These are phyloP conservation scores for Centrapalus pauciflorus DNA, from an alignment of 129 eudicot genomes.

Conservation along the genomic window DNA sequence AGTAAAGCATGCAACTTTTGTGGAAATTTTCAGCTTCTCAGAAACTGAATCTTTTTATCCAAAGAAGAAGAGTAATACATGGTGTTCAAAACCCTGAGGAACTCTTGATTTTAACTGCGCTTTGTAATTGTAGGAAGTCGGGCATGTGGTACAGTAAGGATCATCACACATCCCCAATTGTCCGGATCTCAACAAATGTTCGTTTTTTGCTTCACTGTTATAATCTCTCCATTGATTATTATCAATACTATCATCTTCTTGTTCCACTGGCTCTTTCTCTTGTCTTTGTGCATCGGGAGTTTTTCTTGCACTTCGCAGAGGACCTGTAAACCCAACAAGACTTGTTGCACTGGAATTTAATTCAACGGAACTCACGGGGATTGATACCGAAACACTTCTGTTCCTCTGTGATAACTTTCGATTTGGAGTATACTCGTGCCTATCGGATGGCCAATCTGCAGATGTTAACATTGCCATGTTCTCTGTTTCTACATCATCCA, in stretches of 20 bases:
- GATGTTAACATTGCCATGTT: conserved; percentile 46
- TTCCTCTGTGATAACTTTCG: conserved; percentile 28
- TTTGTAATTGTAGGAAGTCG: conserved; percentile 39
- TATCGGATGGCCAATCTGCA: conserved; percentile 27
- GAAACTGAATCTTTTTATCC: not conserved
- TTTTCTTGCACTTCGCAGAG: conserved; percentile 38
- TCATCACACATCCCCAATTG: conserved; percentile 73
- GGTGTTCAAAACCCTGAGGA: conserved; percentile 30
- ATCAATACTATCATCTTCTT: conserved; percentile 19
- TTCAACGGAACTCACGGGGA: conserved; percentile 36
- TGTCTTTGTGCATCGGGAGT: conserved; percentile 30
- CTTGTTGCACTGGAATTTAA: conserved; percentile 25
- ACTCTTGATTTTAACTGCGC: conserved; percentile 24
- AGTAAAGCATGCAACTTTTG: not conserved
- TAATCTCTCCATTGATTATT: conserved; percentile 20
- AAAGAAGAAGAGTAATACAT: conserved; percentile 37
- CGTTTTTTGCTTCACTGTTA: conserved; percentile 40
- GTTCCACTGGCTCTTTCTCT: conserved; percentile 26
- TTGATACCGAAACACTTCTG: conserved; percentile 66
- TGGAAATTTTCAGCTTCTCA: not conserved
- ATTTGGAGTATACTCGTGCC: conserved; percentile 20
- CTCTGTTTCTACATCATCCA: conserved; percentile 60
- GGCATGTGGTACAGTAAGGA: conserved; percentile 87
- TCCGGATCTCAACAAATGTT: conserved; percentile 62
- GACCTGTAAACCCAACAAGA: conserved; percentile 41